Base-by-base conservation (phyloP, 2,329 filamentous ascomycete species). In the Pestalotiopsis sp. region DNA sequence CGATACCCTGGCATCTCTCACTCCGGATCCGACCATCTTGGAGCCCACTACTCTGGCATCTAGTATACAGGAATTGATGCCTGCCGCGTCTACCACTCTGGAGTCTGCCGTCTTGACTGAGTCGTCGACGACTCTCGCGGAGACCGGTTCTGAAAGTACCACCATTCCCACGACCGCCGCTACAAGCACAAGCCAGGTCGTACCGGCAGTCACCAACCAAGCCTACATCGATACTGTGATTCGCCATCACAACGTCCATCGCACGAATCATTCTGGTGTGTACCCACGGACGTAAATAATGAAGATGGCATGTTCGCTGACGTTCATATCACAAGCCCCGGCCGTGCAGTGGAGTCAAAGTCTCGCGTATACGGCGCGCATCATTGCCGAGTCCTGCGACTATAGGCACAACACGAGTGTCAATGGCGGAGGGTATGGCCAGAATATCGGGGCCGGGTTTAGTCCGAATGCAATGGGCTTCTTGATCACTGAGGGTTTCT, bases 171-270 rank as follows among this genome's bases (percentile, higher is more conserved):
- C 59, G 17, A 20, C 14, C 25, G 31, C 20, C 17, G 14, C 20
- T n/a, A 17, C 17, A n/a, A 52, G 45, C 45, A 52, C 25, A 20
- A 39, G 59, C 13, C n/a, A 27, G 7, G 59, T 39, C 13, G 59
- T 5, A 17, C 59, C 59, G 20, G 31, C 38, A 20, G 59, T 39
- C 27, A 61, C 59, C 25, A 61, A 61, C 31, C 25, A 61, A 27
- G 59, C 59, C 25, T 61, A 61, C n/a, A 61, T 61, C 9, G 59
- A 61, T 27, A 61, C 59, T 38, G 31, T 61, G 31, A 31, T 61
- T 39, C 59, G 59, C 12, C 59, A 61, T 39, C 59, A 61, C 59
- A 61, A 61, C 36, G 59, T 36, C 9, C 59, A 61, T 20, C 59
- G 59, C 6, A 6, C 31, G 12, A 61, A 61, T 11, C 59, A 61